These are phyloP conservation scores for Annulohypoxylon moriforme DNA, from an alignment of 495 filamentous ascomycete genomes.

Conservation along the genomic window DNA sequence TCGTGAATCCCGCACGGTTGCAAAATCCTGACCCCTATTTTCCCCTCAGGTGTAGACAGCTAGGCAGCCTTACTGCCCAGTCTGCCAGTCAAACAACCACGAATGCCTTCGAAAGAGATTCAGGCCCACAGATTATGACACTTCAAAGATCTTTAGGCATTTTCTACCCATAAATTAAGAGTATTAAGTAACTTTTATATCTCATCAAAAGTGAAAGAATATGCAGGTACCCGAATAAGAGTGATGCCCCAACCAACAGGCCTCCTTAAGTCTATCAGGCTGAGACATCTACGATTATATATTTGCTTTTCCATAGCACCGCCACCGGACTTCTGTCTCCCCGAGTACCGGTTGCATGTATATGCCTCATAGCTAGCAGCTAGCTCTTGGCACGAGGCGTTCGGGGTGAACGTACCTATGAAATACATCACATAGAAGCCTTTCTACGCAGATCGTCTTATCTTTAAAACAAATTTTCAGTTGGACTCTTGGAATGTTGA, in stretches of 20 bases:
- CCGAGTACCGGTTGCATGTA: neutral
- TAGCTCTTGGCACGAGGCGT: neutral
- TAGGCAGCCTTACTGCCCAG: neutral
- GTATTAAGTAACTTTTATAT: neutral
- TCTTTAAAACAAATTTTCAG: neutral
- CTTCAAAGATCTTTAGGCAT: neutral
- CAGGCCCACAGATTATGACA: neutral
- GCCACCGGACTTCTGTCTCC: neutral
- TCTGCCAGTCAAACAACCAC: neutral
- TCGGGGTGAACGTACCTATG: neutral
- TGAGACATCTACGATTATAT: neutral
- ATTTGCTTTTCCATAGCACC: neutral
- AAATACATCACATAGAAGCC: neutral
- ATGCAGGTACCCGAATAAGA: conserved; percentile 38
- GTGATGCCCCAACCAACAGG: neutral
- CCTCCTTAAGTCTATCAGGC: conserved; percentile 8
- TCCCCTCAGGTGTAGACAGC: neutral
- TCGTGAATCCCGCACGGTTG: neutral
- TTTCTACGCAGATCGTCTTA: neutral
- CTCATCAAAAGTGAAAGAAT: conserved; percentile 21
- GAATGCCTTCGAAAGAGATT: neutral
- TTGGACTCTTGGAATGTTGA: neutral
- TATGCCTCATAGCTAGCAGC: neutral
- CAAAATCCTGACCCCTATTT: neutral
- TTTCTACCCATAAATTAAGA: neutral